Evolutionary conservation across 805 yeast species (phyloP).

Genomic region (Scheffersomyces ergatensis): DNA sequence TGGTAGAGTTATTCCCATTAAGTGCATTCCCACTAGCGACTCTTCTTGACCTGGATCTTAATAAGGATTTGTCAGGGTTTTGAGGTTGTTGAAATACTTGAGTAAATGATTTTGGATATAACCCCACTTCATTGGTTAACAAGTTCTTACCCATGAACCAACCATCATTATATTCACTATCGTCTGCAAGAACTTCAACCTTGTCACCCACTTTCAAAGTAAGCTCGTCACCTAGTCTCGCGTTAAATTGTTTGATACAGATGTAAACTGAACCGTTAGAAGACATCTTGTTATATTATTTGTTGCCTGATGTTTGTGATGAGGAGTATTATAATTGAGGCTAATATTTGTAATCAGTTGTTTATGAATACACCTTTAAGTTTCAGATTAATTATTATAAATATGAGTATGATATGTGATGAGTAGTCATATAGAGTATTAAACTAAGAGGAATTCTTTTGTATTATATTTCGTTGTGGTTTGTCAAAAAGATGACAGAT

Average conservation of each 20-base stretch:
- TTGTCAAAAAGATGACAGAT: too few species aligned
- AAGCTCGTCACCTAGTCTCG: constrained; percentile 88
- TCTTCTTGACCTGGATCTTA: constrained; percentile 55
- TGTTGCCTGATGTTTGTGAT: too few species aligned
- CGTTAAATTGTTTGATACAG: constrained; percentile 83
- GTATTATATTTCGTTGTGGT: too few species aligned
- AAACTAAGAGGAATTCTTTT: too few species aligned
- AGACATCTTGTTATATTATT: constrained; percentile 4
- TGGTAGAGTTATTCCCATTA: constrained; percentile 2
- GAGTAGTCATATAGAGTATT: too few species aligned
- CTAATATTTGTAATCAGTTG: too few species aligned
- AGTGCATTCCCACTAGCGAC: constrained; percentile 17
- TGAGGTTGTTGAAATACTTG: constrained; percentile 35
- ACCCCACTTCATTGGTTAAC: constrained; percentile 70
- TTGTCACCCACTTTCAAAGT: constrained; percentile 78
- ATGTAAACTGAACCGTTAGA: constrained; percentile 31
- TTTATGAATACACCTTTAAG: too few species aligned
- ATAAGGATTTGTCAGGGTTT: constrained; percentile 13
- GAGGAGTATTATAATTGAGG: too few species aligned
- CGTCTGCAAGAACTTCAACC: constrained; percentile 87
- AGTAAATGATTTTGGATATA: constrained; percentile 90
- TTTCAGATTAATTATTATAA: too few species aligned
- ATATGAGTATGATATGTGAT: too few species aligned
- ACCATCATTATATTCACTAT: constrained; percentile 90
- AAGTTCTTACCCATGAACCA: constrained; percentile 93